Base-by-base conservation (phyloP, 805 yeast species). In the Sungouiella blattae region DNA sequence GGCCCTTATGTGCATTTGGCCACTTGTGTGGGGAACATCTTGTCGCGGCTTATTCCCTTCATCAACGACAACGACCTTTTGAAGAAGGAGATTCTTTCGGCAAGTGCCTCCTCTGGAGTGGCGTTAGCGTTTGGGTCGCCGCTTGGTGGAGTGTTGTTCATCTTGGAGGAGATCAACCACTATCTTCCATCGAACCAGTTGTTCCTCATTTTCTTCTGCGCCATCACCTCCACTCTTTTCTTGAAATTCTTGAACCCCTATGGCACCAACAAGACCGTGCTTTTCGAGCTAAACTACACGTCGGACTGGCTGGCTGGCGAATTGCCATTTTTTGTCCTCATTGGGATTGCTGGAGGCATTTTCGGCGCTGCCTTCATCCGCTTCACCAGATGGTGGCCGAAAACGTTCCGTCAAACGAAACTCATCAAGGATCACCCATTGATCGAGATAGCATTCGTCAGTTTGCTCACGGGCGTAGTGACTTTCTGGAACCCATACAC, bases 1-100 rank as follows among this genome's bases (percentile, higher is more conserved):
- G 83, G 83, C 3, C 83, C 83, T 0, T 77, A 67, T 47, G 83
- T 77, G 15, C 83, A 77, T 51, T 60, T 77, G 30, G 78, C 81
- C 0, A 63, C 80, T 2, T 72, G 77, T 43, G 77, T 74, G 15
- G 83, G 83, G 4, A 77, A 77, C 45, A 66, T 77, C 13, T 47
- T 67, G n/a, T 58, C 73, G 27, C 55, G 83, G 25, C 43, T 62
- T 24, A 75, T 74, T 44, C 59, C 67, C 1, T 66, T 62, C 45
- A 73, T 71, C 32, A 51, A 67, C 36, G 50, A 59, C 5, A 76
- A 75, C 44, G 80, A 75, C 27, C 53, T 73, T 17, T 63, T 73
- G 35, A 62, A 73, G 35, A 64, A 80, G 34, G 79, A 73, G 43
- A 66, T 77, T 4, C 54, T 77, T 12, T 70, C 78, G 2, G 80